Evolutionary conservation across 106 monocot genomes (phyloP).

Genomic region (Apostasia ramifera): DNA sequence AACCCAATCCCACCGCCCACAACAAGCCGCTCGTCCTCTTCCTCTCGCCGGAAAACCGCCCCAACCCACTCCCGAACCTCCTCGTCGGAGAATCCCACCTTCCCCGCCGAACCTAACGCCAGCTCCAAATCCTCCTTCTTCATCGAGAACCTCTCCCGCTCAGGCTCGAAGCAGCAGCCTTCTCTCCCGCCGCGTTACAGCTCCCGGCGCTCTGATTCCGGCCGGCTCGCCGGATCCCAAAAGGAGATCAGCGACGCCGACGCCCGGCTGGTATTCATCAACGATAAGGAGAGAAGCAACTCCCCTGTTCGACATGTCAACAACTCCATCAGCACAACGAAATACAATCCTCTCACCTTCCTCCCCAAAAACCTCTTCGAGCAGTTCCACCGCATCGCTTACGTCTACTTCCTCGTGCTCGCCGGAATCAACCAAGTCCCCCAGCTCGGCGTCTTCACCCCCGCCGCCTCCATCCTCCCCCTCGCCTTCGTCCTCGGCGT

Average conservation of each 20-base stretch:
- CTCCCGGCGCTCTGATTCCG: constrained; percentile 37
- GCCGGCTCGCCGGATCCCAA: constrained; percentile 37
- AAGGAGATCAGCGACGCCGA: constrained; percentile 76
- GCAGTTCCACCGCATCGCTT: constrained; percentile 79
- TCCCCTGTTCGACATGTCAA: constrained; percentile 13
- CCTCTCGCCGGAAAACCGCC: not conserved
- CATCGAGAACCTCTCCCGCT: constrained; percentile 5
- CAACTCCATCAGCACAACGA: constrained; percentile 53
- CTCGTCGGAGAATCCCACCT: not conserved
- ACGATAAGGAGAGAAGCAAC: constrained; percentile 42
- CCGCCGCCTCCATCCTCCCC: constrained; percentile 48
- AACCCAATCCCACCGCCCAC: constrained; percentile 2
- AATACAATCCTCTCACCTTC: constrained; percentile 55
- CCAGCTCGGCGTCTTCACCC: constrained; percentile 50
- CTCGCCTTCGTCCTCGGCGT: constrained; percentile 64
- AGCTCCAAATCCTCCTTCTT: not conserved
- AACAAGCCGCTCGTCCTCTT: not conserved
- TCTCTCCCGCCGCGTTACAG: constrained; percentile 16
- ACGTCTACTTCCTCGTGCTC: constrained; percentile 66
- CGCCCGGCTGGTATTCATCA: constrained; percentile 68
- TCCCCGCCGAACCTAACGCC: not conserved
- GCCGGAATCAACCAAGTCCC: constrained; percentile 57
- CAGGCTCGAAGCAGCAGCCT: not conserved
- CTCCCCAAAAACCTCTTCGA: constrained; percentile 76
- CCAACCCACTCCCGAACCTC: constrained; percentile 5